Conservation (phyloP, 2,329 filamentous ascomycete genomes). For the Neopestalotiopsis sp. region DNA sequence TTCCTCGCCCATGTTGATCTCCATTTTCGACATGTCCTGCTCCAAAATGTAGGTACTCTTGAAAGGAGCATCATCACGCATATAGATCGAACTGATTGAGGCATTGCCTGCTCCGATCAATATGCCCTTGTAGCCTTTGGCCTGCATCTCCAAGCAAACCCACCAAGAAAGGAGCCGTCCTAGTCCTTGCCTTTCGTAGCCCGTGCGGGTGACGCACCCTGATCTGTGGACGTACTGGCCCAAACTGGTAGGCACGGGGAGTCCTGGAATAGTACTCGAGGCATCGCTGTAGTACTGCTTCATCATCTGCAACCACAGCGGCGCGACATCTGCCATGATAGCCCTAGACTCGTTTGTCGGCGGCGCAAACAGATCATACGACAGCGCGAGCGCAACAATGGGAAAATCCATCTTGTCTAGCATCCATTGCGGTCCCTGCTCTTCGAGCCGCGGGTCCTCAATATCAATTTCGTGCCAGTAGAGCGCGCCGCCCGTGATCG, state of each 20-base stretch:
- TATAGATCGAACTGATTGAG: neutral
- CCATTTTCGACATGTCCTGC: neutral
- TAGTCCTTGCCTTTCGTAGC: slow-evolving; percentile 26
- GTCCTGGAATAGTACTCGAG: slow-evolving; percentile 11
- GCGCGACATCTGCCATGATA: slow-evolving; percentile 21
- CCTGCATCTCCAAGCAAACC: slow-evolving; percentile 4
- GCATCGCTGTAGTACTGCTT: slow-evolving; percentile 4
- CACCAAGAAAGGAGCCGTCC: slow-evolving; percentile 15
- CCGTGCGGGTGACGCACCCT: slow-evolving; percentile 28
- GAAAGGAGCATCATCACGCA: slow-evolving; percentile 13
- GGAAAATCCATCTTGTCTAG: slow-evolving; percentile 31
- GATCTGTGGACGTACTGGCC: slow-evolving; percentile 28
- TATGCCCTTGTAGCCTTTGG: neutral
- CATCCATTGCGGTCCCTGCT: slow-evolving; percentile 22
- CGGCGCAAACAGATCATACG: slow-evolving; percentile 29
- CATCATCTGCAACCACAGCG: slow-evolving; percentile 18
- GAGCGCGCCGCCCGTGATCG: slow-evolving; percentile 25
- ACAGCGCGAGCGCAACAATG: slow-evolving; percentile 27
- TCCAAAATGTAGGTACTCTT: neutral
- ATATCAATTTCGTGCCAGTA: slow-evolving; percentile 33
- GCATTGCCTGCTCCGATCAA: slow-evolving; percentile 3
- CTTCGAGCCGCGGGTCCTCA: slow-evolving; percentile 25
- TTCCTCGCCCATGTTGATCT: slow-evolving; percentile 1
- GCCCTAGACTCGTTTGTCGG: slow-evolving; percentile 19
- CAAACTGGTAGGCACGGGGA: slow-evolving; percentile 23